A percentile compares a stretch with the other conserved stretches of the same genome.
These are phyloP conservation scores for Scutellaria minor DNA, from an alignment of 257 asterid genomes.

Conservation along the genomic window DNA sequence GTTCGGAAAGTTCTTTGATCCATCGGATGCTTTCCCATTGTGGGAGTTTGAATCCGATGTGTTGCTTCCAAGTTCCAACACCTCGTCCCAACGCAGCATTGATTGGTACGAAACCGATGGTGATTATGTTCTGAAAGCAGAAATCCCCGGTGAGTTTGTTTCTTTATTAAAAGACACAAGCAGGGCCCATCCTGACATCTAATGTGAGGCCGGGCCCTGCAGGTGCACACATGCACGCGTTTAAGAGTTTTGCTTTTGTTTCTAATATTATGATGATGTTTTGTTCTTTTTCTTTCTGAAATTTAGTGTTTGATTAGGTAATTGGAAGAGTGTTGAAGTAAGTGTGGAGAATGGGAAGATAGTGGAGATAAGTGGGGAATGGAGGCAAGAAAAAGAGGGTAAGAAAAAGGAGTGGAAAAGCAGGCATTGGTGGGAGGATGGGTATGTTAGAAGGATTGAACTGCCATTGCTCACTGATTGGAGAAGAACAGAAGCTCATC, in stretches of 20 bases:
- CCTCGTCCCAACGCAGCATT: slow-evolving; percentile 43
- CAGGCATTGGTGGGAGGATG: slow-evolving; percentile 85
- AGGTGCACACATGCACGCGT: too few relatives aligned
- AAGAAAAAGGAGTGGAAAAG: slow-evolving; percentile 59
- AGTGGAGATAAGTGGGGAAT: slow-evolving; percentile 64
- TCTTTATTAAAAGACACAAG: not conserved
- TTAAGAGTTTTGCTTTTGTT: too few relatives aligned
- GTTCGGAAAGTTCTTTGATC: slow-evolving; percentile 93
- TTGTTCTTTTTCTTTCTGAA: not conserved
- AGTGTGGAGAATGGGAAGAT: slow-evolving; percentile 60
- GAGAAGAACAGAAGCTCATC: slow-evolving; percentile 61
- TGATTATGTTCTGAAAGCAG: slow-evolving; percentile 59
- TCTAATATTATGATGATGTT: not conserved
- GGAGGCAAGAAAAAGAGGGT: slow-evolving; percentile 49
- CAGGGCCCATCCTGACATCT: too few relatives aligned
- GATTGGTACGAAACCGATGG: slow-evolving; percentile 74
- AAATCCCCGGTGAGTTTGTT: slow-evolving; percentile 61
- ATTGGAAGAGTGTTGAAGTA: slow-evolving; percentile 44
- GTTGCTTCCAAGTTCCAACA: slow-evolving; percentile 43
- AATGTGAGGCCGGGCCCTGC: too few relatives aligned
- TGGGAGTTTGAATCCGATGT: slow-evolving; percentile 79
- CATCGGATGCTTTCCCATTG: slow-evolving; percentile 85
- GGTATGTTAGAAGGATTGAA: slow-evolving; percentile 76
- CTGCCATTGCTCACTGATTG: slow-evolving; percentile 60
- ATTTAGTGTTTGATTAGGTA: slow-evolving; percentile 18